Evolutionary conservation across 2,329 filamentous ascomycete species (phyloP).

Genomic region (Sordariomycetes sp.): DNA sequence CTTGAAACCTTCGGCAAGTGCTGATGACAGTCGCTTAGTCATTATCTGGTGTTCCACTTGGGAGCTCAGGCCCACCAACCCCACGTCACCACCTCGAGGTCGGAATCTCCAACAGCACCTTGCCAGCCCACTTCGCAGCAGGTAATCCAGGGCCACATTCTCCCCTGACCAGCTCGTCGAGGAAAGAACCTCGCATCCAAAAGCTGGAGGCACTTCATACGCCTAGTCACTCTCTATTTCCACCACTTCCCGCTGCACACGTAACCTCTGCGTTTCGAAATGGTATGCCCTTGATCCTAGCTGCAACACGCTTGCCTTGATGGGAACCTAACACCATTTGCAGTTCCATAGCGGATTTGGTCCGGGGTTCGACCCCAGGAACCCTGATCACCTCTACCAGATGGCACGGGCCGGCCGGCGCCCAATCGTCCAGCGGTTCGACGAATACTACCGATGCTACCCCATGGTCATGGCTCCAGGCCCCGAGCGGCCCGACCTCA

Average conservation of each 20-base stretch:
- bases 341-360: constrained; percentile 16
- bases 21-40: not conserved
- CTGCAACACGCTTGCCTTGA: not conserved
- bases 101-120: not conserved
- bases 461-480: constrained; percentile 90
- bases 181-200: not conserved
- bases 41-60: not conserved
- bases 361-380: constrained; percentile 29
- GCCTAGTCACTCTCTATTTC: not conserved
- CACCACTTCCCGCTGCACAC: not conserved
- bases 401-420: constrained; percentile 32
- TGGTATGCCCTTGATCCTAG: not conserved
- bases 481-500: constrained; percentile 75
- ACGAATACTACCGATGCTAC: constrained; percentile 98
- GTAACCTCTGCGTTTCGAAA: not conserved
- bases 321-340: not conserved
- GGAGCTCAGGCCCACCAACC: constrained; percentile 3
- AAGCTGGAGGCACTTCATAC: not conserved
- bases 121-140: not conserved
- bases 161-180: not conserved
- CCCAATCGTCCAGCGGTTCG: constrained; percentile 62
- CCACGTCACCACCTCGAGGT: constrained; percentile 3
- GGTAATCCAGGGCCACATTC: not conserved
- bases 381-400: constrained; percentile 34
- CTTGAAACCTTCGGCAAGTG: not conserved